A percentile compares a stretch with the other conserved stretches of the same genome.
These are phyloP conservation scores for Entoloma clypeatum DNA, from an alignment of 1,284 basidiomycete genomes.

Conservation along the genomic window DNA sequence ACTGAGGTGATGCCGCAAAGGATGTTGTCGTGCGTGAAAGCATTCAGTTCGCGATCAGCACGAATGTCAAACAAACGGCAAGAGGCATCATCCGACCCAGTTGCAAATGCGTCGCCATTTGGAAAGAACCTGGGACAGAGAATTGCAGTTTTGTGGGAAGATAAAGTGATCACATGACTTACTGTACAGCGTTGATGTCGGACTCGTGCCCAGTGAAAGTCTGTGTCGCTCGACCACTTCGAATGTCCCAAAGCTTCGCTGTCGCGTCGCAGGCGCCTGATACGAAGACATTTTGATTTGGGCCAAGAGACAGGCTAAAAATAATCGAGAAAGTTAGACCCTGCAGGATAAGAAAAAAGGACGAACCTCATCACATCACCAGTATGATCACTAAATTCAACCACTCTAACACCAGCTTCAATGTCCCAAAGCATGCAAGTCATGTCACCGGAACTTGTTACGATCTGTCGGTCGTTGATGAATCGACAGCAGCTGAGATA, in stretches of 20 bases:
- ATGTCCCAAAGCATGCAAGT: conserved; percentile 99
- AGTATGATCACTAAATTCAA: conserved; percentile 98
- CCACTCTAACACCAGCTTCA: conserved; percentile 90
- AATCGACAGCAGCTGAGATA: conserved; percentile 98
- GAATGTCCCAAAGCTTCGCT: conserved; percentile 98
- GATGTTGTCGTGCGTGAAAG: conserved; percentile 97
- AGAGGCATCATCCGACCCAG: conserved; percentile 97
- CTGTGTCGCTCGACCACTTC: conserved; percentile 94
- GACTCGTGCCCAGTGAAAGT: conserved; percentile 99
- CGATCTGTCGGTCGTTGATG: conserved; percentile 96
- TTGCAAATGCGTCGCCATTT: conserved; percentile 97
- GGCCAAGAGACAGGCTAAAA: conserved; percentile 84
- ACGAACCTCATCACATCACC: conserved; percentile 97
- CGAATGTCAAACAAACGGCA: conserved; percentile 98
- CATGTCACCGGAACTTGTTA: conserved; percentile 98
- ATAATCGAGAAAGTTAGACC: conserved; percentile 14
- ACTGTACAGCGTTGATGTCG: conserved; percentile 99
- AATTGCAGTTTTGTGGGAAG: conserved; percentile 10
- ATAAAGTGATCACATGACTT: conserved; percentile 37
- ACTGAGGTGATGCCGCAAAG: conserved; percentile 98
- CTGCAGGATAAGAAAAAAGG: conserved; percentile 8
- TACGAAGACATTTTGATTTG: conserved; percentile 94
- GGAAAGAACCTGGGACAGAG: conserved; percentile 84
- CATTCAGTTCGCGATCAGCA: conserved; percentile 94
- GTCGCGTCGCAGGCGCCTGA: conserved; percentile 98